Conservation (phyloP, 2,329 filamentous ascomycete genomes). For the Talaromyces marneffei region DNA sequence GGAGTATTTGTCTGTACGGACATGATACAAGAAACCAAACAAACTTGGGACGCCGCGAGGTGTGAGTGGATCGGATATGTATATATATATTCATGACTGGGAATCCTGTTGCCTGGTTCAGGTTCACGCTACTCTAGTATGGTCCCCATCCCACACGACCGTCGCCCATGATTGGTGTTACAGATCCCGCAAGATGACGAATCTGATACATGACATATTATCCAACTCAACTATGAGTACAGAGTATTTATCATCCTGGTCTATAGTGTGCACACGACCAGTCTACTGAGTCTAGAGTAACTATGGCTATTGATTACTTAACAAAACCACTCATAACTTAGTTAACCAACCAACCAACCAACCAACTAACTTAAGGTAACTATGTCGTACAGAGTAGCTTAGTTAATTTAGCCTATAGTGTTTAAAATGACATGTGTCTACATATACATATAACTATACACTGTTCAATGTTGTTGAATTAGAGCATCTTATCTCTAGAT, state of each 20-base stretch:
- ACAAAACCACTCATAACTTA: no score
- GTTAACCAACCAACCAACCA: no score
- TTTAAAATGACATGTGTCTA: not conserved
- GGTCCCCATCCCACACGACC: not conserved
- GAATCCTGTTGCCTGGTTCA: conserved; percentile 5
- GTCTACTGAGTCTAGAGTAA: no score
- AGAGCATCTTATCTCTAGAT: not conserved
- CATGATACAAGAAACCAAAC: not conserved
- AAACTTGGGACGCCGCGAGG: not conserved
- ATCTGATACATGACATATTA: not conserved
- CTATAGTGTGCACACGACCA: no score
- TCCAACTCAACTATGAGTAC: not conserved
- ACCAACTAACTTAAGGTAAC: no score
- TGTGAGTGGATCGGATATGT: not conserved
- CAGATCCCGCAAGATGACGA: not conserved
- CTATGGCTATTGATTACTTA: no score
- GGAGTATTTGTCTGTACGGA: not conserved
- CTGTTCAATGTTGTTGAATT: not conserved
- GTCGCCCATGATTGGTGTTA: not conserved
- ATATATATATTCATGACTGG: not conserved
- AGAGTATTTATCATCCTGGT: not conserved
- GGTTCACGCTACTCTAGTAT: not conserved
- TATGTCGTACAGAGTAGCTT: no score
- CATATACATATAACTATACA: not conserved
- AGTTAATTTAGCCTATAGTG: no score